Conservation (phyloP, 805 yeast species). For the Zygoascus flipseniorum region DNA sequence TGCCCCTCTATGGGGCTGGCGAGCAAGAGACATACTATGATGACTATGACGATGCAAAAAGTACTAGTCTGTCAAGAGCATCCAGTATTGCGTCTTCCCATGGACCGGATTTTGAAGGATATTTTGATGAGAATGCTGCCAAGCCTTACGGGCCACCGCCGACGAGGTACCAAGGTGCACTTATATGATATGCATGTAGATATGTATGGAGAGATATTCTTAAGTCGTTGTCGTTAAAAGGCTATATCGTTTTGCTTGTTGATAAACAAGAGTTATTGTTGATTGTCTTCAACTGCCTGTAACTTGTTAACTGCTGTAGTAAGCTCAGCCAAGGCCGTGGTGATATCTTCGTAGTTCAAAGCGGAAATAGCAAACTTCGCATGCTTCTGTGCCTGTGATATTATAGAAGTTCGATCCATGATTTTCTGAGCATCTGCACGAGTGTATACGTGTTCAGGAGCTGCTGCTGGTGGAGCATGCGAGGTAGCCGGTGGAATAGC, state of each 20-base stretch:
- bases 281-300: background rate
- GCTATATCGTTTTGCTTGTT: background rate
- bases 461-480: constrained; percentile 6
- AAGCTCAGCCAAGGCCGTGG: constrained; percentile 55
- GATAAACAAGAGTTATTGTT: background rate
- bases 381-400: constrained; percentile 45
- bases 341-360: constrained; percentile 56
- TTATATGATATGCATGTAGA: constrained; percentile 1
- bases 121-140: constrained; percentile 13
- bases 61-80: background rate
- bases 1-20: background rate
- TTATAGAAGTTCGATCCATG: constrained; percentile 29
- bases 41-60: background rate
- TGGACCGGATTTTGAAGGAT: constrained; percentile 1
- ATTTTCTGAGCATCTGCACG: constrained; percentile 21
- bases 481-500: constrained; percentile 2
- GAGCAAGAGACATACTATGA: background rate
- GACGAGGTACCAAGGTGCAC: constrained; percentile 14
- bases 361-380: constrained; percentile 71
- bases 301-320: constrained; percentile 37
- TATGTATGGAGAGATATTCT: too few relatives aligned
- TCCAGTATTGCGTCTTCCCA: background rate
- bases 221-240: background rate
- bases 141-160: constrained; percentile 20
- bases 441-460: constrained; percentile 10